phyloP scores from a whole-genome alignment of 257 asterid genomes.

The Solanum clarkiae region DNA sequence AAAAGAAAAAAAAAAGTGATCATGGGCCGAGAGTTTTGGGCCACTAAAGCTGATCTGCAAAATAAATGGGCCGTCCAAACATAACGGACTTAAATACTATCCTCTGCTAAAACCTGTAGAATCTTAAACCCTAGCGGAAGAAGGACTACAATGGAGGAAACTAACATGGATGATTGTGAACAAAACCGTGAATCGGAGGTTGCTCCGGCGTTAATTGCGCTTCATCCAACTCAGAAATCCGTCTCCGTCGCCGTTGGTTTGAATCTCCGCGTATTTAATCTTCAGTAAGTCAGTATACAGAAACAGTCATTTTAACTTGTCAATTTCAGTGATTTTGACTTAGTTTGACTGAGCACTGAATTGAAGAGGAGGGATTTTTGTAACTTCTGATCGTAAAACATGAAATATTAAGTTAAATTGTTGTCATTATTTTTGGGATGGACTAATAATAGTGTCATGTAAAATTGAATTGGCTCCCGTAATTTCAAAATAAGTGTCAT shows the following conservation, averaged over 20 bases:
- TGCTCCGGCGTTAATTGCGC: conserved; percentile 71
- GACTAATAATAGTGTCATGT: not conserved
- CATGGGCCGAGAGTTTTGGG: not conserved
- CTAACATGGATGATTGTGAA: conserved; percentile 41
- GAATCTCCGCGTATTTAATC: conserved; percentile 65
- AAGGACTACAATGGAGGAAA: conserved; percentile 32
- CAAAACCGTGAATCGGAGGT: conserved; percentile 60
- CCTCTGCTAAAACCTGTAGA: not conserved
- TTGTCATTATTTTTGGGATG: not conserved
- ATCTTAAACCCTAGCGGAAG: not conserved
- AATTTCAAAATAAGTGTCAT: not conserved
- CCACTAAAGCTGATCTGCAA: not conserved
- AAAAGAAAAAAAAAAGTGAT: too few relatives aligned
- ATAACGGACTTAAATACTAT: not conserved
- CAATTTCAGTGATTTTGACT: not conserved
- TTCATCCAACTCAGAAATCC: conserved; percentile 52
- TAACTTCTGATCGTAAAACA: not conserved
- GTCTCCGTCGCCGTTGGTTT: conserved; percentile 62
- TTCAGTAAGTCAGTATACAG: conserved; percentile 25
- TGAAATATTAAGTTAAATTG: not conserved
- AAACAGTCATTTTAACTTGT: not conserved
- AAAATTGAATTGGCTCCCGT: not conserved
- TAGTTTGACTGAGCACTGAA: not conserved
- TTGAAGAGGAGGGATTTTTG: not conserved
- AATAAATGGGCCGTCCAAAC: not conserved